Base-by-base conservation (phyloP, 805 yeast genomes). In the Ogataea pignaliae region DNA sequence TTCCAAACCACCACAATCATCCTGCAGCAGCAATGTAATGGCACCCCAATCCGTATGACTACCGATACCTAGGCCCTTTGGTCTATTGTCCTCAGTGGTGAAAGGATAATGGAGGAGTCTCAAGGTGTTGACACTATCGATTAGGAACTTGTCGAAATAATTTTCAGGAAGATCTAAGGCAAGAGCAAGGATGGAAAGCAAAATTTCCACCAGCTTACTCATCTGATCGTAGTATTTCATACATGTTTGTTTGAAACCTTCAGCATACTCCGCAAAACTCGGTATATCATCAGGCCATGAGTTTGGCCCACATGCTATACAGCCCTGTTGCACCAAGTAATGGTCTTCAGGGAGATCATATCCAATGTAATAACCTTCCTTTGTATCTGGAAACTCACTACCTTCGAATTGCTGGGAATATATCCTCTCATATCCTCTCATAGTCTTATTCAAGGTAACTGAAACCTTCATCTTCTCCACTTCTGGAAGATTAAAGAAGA, bases 1-100 rank as follows among this genome's bases (percentile, higher is more conserved):
- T 46, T 67, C 64, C 15, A 67, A 44, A 3, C 67, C 71, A 2
- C 65, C 61, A 29, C 60, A 61, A 15, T 48, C 44, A 29, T 64
- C 69, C 11, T 62, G 62, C 40, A 54, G 54, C 28, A 65, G 45
- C 32, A 65, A 52, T 0, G 70, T 65, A 40, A 62, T 52, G 34
- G 59, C 55, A 28, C 59, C 65, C 39, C 63, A 56, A 44, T 65
- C 69, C 3, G 68, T 64, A 43, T 65, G 69, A 8, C 68, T 65
- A 15, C 68, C 69, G 37, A 64, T 62, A 9, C 69, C 68, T 31
- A 59, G 53, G 43, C 54, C 58, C 7, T 21, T 21, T 21, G 26
- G 21, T 56, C 57, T 6, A 51, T 55, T 2, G 55, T 53, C 9
- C 55, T 47, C 29, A 52, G 56, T 10, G 56, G 55, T 43, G 63